A percentile compares a stretch with the other conserved stretches of the same genome.
Evolutionary conservation across 345 rosid species (phyloP).

Genomic region (Bruguiera parviflora): DNA sequence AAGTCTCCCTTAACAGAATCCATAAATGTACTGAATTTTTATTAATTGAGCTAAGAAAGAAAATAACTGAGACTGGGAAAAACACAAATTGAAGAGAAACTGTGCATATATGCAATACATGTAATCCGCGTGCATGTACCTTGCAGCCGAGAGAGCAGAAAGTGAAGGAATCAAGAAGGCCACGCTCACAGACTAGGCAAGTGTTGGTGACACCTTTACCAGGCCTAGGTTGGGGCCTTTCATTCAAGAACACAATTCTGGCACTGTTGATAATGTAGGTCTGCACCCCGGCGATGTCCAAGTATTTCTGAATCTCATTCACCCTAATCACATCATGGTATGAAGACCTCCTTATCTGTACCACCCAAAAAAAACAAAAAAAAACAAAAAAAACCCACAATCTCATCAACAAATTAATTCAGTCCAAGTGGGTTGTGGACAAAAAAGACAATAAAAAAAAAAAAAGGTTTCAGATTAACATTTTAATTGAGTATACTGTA

Average conservation of each 20-base stretch:
- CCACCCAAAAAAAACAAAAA: not conserved
- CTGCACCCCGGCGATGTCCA: constrained; percentile 84
- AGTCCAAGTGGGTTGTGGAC: no score
- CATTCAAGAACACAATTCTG: constrained; percentile 87
- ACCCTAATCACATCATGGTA: constrained; percentile 99
- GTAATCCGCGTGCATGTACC: constrained; percentile 34
- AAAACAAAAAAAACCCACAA: not conserved
- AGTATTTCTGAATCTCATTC: constrained; percentile 74
- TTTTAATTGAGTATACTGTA: no score
- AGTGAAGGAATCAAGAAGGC: constrained; percentile 87
- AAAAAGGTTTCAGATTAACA: no score
- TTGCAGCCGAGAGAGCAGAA: constrained; percentile 99
- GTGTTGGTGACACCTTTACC: constrained; percentile 93
- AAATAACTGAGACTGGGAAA: no score
- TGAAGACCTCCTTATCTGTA: constrained; percentile 93
- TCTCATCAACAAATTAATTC: not conserved
- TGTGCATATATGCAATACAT: no score
- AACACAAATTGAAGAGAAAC: no score
- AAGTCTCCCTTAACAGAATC: no score
- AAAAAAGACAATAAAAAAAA: no score
- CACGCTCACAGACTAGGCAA: constrained; percentile 87
- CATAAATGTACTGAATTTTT: no score
- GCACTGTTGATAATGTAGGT: constrained; percentile 98
- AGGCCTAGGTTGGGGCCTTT: constrained; percentile 96
- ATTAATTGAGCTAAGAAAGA: no score